Evolutionary conservation across 768 basidiomycete genomes (phyloP).

Genomic region (Chalciporus chontae): DNA sequence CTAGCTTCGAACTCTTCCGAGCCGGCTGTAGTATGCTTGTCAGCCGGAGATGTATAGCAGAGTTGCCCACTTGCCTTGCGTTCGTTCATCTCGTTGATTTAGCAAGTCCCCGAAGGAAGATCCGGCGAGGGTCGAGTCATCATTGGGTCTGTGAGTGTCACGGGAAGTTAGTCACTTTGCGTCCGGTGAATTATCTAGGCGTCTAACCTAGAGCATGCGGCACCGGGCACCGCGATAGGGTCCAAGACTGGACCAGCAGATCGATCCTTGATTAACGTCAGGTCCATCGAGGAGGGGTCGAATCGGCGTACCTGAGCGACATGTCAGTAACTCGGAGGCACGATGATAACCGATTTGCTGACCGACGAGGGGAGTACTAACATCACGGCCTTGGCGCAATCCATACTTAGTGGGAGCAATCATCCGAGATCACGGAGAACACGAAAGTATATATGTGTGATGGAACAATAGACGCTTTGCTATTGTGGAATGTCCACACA

Average conservation of each 20-base stretch:
- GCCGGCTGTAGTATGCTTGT: not conserved
- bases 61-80: not conserved
- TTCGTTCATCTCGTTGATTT: not conserved
- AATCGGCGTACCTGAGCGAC: not conserved
- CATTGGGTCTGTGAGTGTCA: not conserved
- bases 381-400: too few species aligned
- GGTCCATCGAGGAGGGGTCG: not conserved
- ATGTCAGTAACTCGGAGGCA: too few species aligned
- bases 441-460: too few species aligned
- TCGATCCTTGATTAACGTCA: not conserved
- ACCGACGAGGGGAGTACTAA: not conserved
- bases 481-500: not conserved
- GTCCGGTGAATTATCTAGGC: not conserved
- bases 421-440: too few species aligned
- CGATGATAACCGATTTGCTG: not conserved
- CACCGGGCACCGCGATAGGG: too few species aligned
- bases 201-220: not conserved
- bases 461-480: not conserved
- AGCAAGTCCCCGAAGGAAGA: not conserved
- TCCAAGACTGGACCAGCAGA: not conserved
- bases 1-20: not conserved
- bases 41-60: not conserved
- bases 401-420: not conserved
- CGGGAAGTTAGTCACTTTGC: not conserved
- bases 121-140: not conserved